Evolutionary conservation across 352 stramenopile species (phyloP).

Genomic region (Thraustochytrium striatum): DNA sequence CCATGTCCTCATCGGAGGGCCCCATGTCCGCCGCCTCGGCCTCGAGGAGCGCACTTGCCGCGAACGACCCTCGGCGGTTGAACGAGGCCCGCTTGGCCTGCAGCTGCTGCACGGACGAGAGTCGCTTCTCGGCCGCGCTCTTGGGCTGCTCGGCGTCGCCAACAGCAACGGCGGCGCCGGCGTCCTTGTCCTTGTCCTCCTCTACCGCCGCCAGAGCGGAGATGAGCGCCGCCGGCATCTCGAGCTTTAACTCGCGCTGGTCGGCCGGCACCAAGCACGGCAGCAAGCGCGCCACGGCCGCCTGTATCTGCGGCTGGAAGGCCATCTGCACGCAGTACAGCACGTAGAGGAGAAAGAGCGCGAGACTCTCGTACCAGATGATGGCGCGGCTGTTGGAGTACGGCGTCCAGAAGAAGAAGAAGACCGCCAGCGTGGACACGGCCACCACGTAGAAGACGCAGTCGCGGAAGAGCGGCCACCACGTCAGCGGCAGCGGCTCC

Average conservation of each 20-base stretch:
- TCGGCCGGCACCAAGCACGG: background rate
- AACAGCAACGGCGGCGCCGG: slow-evolving; percentile 52
- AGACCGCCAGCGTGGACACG: slow-evolving; percentile 57
- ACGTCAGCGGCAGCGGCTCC: slow-evolving; percentile 60
- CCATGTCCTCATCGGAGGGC: no score
- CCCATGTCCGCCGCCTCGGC: slow-evolving; percentile 57
- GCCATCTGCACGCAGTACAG: slow-evolving; percentile 1
- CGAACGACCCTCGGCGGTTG: no score
- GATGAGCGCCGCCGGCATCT: background rate
- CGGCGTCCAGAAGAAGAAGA: slow-evolving; percentile 18
- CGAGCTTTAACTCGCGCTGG: background rate
- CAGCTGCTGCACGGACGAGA: no score
- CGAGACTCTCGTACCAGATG: background rate
- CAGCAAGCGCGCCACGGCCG: background rate
- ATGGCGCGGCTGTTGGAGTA: background rate
- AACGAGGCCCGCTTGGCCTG: no score
- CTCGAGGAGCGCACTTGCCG: no score
- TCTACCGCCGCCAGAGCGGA: background rate
- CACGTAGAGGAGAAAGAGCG: slow-evolving; percentile 12
- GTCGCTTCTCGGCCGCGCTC: no score
- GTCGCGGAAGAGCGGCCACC: slow-evolving; percentile 70
- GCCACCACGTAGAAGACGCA: slow-evolving; percentile 63
- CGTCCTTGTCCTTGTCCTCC: background rate
- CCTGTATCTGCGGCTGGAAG: background rate
- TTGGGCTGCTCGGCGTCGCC: no score